phyloP scores from a whole-genome alignment of 345 rosid species.

The Salix brachista region DNA sequence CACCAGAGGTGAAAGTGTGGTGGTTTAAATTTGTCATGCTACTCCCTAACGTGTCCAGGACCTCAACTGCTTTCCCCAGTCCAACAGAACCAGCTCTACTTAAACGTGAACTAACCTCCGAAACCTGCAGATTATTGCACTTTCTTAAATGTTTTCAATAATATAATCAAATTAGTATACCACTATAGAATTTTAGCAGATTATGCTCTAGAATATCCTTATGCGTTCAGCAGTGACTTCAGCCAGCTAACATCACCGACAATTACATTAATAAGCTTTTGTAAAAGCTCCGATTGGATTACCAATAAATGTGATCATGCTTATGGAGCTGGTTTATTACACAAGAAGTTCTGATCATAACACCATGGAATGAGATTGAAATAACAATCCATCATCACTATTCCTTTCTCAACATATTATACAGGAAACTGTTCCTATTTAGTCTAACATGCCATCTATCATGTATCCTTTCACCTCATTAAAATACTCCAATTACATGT shows the following conservation, averaged over 20 bases:
- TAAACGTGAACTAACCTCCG: conserved; percentile 59
- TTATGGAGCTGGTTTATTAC: not conserved
- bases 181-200: not conserved
- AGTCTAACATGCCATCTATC: not conserved
- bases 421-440: not conserved
- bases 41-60: conserved; percentile 89
- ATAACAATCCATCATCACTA: not conserved
- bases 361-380: not conserved
- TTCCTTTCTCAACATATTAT: not conserved
- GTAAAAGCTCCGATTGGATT: not conserved
- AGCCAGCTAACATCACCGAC: not conserved
- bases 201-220: not conserved
- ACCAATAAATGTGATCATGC: not conserved
- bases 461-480: not conserved
- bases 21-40: conserved; percentile 78
- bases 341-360: not conserved
- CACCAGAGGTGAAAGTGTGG: conserved; percentile 52
- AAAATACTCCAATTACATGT: not conserved
- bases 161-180: not conserved
- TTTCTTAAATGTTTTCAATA: not conserved
- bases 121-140: conserved; percentile 39
- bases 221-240: not conserved
- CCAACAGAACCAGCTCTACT: conserved; percentile 87
- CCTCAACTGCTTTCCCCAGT: conserved; percentile 85
- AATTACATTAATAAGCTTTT: not conserved